Base-by-base conservation (phyloP, 352 stramenopile species). In the Phytophthora hibernalis region DNA sequence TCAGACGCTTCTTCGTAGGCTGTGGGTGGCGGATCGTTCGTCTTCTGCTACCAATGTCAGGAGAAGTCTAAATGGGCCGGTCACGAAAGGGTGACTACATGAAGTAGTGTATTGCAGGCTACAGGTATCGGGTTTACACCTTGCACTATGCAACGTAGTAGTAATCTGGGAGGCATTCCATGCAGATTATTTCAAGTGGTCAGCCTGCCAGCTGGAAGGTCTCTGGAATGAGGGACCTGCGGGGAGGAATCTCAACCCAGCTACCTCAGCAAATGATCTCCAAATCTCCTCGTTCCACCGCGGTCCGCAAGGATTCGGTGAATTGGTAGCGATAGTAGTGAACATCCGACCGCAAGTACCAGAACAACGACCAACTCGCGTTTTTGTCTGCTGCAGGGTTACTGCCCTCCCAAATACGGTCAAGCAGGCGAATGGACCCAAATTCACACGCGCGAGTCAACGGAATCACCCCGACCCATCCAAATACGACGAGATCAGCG, bases 361-460 rank as follows among this genome's bases (percentile, higher is more conserved):
- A 16, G 22, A 43, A 67, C 10, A 58, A 18, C 7, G 55, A 71
- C 63, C 50, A 71, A n/a, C 13, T 45, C 5, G 43, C n/a, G 11
- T 16, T 12, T 38, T 20, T 15, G 18, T 54, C 49, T 9, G 35
- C 24, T 11, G 43, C 24, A 2, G 40, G 49, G 15, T 58, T 18
- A 51, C 63, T 71, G 20, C 28, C 67, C 13, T 55, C 15, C 63
- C 63, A 71, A 24, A 71, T 67, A 7, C 42, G 55, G 20, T 71
- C 50, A 6, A 71, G 56, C 3, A 67, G 33, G 2, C 55, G 49
- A 44, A 42, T 52, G 0, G 49, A 55, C 3, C 43, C 55, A 5
- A 50, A 42, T 6, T 37, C 47, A 30, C 55, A 71, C 10, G 56
- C 63, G 15, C 42, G 21, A 42, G 43, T 31, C 20, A 71, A 47